phyloP scores from a whole-genome alignment of 495 filamentous ascomycete genomes.

The Penicillium herquei region DNA sequence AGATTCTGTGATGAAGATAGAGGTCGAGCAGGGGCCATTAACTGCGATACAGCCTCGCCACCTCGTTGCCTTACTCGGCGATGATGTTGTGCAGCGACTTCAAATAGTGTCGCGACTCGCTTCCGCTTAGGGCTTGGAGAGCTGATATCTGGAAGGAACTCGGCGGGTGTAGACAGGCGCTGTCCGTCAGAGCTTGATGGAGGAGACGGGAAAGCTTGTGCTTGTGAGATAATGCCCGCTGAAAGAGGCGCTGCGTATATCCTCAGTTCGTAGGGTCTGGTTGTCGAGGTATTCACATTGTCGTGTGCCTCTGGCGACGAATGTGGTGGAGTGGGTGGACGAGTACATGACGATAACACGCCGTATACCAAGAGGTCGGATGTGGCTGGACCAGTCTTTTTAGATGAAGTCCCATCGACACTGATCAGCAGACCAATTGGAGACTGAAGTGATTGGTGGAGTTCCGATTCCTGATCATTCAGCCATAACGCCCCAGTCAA shows the following conservation, averaged over 20 bases:
- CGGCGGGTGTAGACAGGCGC: slow-evolving; percentile 24
- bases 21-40: slow-evolving; percentile 47
- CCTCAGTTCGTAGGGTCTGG: slow-evolving; percentile 31
- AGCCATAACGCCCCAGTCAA: slow-evolving; percentile 34
- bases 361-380: slow-evolving; percentile 60
- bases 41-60: slow-evolving; percentile 54
- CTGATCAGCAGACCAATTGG: slow-evolving; percentile 41
- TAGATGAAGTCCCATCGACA: slow-evolving; percentile 23
- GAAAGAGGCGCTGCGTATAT: slow-evolving; percentile 44
- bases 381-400: slow-evolving; percentile 23
- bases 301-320: slow-evolving; percentile 38
- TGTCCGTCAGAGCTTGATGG: slow-evolving; percentile 24
- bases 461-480: slow-evolving; percentile 32
- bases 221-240: slow-evolving; percentile 30
- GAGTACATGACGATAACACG: slow-evolving; percentile 33
- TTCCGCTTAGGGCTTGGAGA: slow-evolving; percentile 54
- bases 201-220: slow-evolving; percentile 34
- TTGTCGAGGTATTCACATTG: slow-evolving; percentile 3
- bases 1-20: slow-evolving; percentile 35
- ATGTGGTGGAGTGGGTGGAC: slow-evolving; percentile 47
- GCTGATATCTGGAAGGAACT: slow-evolving; percentile 42
- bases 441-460: slow-evolving; percentile 36
- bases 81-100: slow-evolving; percentile 57
- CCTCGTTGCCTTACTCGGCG: slow-evolving; percentile 53
- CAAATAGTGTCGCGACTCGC: slow-evolving; percentile 54